Conservation (phyloP, 805 yeast species). For the Candida sphagnicola region DNA sequence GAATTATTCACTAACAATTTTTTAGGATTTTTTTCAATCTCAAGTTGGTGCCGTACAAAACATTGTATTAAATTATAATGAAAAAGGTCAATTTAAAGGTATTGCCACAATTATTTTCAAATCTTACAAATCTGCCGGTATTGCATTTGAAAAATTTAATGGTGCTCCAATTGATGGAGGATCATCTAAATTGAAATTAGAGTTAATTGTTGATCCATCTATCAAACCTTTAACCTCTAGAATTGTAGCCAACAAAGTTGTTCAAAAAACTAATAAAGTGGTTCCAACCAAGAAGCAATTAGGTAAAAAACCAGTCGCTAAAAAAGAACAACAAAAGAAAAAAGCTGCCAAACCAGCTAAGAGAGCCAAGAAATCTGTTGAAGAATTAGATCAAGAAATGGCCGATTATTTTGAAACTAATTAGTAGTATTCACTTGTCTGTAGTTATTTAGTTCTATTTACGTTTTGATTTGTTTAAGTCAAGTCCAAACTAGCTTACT, state of each 20-base stretch:
- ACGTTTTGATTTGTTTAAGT: not conserved
- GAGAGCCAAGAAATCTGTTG: constrained; percentile 68
- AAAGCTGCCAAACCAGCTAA: constrained; percentile 23
- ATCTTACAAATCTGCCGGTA: constrained; percentile 62
- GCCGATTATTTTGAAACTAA: constrained; percentile 71
- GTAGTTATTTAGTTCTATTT: not conserved
- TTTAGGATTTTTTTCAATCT: constrained; percentile 81
- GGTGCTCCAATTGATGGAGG: constrained; percentile 95
- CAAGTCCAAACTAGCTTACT: too few relatives aligned
- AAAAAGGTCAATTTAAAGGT: constrained; percentile 88
- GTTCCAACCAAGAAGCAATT: constrained; percentile 9
- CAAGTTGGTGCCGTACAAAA: constrained; percentile 82
- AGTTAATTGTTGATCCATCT: constrained; percentile 81
- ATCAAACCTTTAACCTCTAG: constrained; percentile 72
- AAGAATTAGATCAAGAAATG: constrained; percentile 97
- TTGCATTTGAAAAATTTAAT: constrained; percentile 79
- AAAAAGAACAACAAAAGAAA: constrained; percentile 32
- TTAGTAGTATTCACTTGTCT: not conserved
- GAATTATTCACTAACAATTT: constrained; percentile 20
- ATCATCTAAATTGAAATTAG: constrained; percentile 66
- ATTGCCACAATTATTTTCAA: constrained; percentile 82
- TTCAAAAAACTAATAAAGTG: constrained; percentile 6
- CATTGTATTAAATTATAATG: constrained; percentile 74
- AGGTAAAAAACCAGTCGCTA: constrained; percentile 31
- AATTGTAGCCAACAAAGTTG: constrained; percentile 50